Percentiles rank a stretch among this genome's conserved stretches.
phyloP scores from a whole-genome alignment of 345 rosid species.

The Populus euphratica region DNA sequence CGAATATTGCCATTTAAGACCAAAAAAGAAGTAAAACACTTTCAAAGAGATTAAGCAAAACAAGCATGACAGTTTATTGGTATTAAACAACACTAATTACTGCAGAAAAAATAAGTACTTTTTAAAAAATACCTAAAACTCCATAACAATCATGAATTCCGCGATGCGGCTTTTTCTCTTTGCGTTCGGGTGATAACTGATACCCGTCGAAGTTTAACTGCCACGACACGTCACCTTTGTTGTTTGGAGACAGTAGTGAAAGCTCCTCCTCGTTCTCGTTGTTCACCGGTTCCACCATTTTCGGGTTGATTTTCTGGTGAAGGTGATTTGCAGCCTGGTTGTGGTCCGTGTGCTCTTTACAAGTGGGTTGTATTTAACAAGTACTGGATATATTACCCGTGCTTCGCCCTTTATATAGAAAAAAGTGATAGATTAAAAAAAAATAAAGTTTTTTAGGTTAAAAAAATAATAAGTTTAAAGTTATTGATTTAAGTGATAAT shows the following conservation, averaged over 20 bases:
- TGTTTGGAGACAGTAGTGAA: constrained; percentile 40
- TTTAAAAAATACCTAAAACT: constrained; percentile 50
- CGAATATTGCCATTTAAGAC: neutral
- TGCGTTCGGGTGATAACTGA: constrained; percentile 51
- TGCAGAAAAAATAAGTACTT: neutral
- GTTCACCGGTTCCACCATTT: constrained; percentile 7
- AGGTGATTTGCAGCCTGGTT: neutral
- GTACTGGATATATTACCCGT: no score
- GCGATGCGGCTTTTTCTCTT: constrained; percentile 48
- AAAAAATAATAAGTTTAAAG: no score
- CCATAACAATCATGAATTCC: constrained; percentile 75
- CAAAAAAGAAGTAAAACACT: neutral
- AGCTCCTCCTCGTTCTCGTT: constrained; percentile 46
- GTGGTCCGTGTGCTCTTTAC: no score
- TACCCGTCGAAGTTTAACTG: constrained; percentile 81
- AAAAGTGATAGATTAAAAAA: no score
- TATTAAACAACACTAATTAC: no score
- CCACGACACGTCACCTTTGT: constrained; percentile 71
- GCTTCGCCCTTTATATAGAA: no score
- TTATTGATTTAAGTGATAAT: no score
- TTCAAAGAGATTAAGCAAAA: neutral
- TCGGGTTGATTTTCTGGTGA: neutral
- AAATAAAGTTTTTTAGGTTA: no score
- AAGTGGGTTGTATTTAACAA: neutral
- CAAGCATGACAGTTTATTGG: neutral